Evolutionary conservation across 2,329 filamentous ascomycete species (phyloP), one percentile per base, ranked within the genome.

Genomic region (Emergomyces orientalis): DNA sequence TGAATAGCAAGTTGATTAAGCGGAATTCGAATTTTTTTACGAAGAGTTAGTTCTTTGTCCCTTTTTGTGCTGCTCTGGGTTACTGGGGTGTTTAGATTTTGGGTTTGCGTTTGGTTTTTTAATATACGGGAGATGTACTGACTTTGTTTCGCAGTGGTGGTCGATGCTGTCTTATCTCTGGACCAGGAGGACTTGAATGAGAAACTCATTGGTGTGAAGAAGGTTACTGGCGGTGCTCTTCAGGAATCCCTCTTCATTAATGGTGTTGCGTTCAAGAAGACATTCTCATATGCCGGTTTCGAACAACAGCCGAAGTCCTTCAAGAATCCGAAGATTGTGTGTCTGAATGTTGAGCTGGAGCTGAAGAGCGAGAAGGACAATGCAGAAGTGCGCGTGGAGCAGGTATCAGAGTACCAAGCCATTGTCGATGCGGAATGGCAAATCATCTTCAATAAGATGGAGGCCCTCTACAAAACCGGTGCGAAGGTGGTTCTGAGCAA

Each of bases 1-100:
- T 99, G 94, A 97, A 92, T 77, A 97, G 92, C 84, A 99, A 99
- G 83, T 82, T 99, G 70, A 97, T 99, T 75, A 96, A 97, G 85
- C 85, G 93, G 72, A 97, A 99, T 80, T 89, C 94, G 39, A 86
- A 86, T 3, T 99, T 97, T 78, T 99, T 99, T 80, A 97, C 94
- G 66, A 94, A 96, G 83, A 96, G 91, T 95, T 80, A 96, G 91
- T 95, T 51, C 49, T 51, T 22, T 25, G 27, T 56, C 54, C 57
- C 45, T 52, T 30, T 45, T 27, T 45, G 5, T 9, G 39, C 25
- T 22, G 56, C 66, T 27, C 13, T 52, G 43, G 43, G 11, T n/a
- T 52, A 43, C 32, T 25, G 32, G 27, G 61, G 1, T 22, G 34
- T 41, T 41, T 58, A n/a, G 55, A 17, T 41, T n/a, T n/a, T 25